A percentile compares a stretch with the other conserved stretches of the same genome.
These are phyloP conservation scores for Suhomyces bribrorum DNA, from an alignment of 1,139 yeast species.

Conservation along the genomic window DNA sequence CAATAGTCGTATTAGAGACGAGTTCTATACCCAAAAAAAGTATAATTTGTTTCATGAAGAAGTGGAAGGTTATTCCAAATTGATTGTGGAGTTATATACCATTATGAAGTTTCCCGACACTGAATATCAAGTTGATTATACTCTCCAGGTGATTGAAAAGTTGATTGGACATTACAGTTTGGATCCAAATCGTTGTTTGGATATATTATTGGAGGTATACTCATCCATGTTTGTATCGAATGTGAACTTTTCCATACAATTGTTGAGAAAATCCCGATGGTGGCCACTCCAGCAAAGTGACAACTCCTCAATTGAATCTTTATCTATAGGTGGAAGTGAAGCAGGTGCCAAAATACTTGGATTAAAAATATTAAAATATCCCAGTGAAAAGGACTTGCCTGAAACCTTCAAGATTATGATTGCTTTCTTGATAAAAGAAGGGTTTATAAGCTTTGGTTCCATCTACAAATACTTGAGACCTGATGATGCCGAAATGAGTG, in stretches of 20 bases:
- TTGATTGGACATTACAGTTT: slow-evolving; percentile 76
- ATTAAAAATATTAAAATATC: slow-evolving; percentile 47
- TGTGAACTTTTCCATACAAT: slow-evolving; percentile 46
- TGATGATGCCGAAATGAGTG: slow-evolving; percentile 37
- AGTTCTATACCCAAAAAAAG: slow-evolving; percentile 68
- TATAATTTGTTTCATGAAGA: slow-evolving; percentile 79
- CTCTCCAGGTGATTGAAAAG: slow-evolving; percentile 53
- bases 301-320: slow-evolving; percentile 27
- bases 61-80: slow-evolving; percentile 75
- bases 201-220: slow-evolving; percentile 56
- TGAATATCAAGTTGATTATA: slow-evolving; percentile 43
- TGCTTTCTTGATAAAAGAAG: slow-evolving; percentile 65
- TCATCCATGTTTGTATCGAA: slow-evolving; percentile 46
- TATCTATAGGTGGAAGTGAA: slow-evolving; percentile 50
- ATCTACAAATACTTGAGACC: slow-evolving; percentile 61
- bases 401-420: slow-evolving; percentile 49
- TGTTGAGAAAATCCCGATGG: slow-evolving; percentile 59
- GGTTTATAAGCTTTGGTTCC: slow-evolving; percentile 65
- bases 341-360: slow-evolving; percentile 63
- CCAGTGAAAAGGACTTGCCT: slow-evolving; percentile 35
- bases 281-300: slow-evolving; percentile 57
- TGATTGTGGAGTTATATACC: slow-evolving; percentile 53
- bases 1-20: slow-evolving; percentile 50
- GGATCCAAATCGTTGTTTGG: slow-evolving; percentile 74
- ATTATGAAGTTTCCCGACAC: slow-evolving; percentile 47